Percentiles rank a stretch among this genome's conserved stretches.
Conservation (phyloP, 75 land plant genomes). For the Pinus tabuliformis region DNA sequence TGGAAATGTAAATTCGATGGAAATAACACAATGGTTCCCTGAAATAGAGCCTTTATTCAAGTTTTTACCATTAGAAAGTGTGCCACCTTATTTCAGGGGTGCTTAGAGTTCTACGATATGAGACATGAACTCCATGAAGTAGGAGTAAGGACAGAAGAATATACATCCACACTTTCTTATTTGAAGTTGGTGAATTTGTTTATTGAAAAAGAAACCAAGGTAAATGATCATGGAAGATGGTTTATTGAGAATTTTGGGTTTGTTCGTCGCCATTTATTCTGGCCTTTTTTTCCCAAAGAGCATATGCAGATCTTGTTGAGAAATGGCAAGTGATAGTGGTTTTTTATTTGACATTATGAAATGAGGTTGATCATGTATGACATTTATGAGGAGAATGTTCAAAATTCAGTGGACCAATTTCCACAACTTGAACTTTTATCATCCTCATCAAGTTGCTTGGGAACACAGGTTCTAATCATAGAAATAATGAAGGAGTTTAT, state of each 20-base stretch:
- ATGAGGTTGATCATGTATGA: slow-evolving; percentile 61
- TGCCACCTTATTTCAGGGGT: slow-evolving; percentile 94
- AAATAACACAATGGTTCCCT: slow-evolving; percentile 85
- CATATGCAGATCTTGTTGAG: slow-evolving; percentile 82
- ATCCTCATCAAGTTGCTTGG: no score
- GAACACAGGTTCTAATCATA: no score
- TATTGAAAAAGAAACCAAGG: no score
- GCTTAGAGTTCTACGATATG: no score
- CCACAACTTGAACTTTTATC: background rate
- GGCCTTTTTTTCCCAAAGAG: slow-evolving; percentile 78
- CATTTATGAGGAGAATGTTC: slow-evolving; percentile 71
- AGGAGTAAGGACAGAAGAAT: no score
- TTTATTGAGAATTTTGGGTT: no score
- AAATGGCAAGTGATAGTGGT: slow-evolving; percentile 93
- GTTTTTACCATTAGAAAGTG: slow-evolving; percentile 90
- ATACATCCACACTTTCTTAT: no score
- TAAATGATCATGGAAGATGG: no score
- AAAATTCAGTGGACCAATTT: slow-evolving; percentile 31
- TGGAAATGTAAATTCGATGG: slow-evolving; percentile 82
- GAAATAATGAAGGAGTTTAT: no score
- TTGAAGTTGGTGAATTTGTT: no score
- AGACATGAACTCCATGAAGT: no score
- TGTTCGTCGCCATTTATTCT: slow-evolving; percentile 73
- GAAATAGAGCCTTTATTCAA: slow-evolving; percentile 98
- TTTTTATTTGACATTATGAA: slow-evolving; percentile 56